A percentile compares a stretch with the other conserved stretches of the same genome.
Conservation (phyloP, 2,329 filamentous ascomycete species). For the Aspergillus ibericus region DNA sequence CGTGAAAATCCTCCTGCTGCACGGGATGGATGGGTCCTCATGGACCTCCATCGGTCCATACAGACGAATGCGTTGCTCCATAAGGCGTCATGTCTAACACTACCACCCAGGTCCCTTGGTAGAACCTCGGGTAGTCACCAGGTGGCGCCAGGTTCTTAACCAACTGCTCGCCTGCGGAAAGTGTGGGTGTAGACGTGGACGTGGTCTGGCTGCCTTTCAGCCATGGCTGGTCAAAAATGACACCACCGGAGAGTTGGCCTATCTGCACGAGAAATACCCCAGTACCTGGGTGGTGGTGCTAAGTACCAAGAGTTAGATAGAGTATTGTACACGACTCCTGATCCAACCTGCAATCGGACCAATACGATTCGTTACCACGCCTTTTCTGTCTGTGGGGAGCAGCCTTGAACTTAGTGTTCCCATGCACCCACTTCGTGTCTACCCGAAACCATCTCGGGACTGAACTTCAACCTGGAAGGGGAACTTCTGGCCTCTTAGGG, state of each 20-base stretch:
- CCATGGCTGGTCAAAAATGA: not conserved
- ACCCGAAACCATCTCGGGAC: constrained; percentile 20
- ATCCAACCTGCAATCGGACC: not conserved
- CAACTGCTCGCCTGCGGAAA: not conserved
- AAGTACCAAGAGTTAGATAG: not conserved
- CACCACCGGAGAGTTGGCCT: not conserved
- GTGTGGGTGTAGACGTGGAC: not conserved
- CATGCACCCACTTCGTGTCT: constrained; percentile 19
- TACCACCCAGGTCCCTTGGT: not conserved
- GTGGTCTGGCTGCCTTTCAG: not conserved
- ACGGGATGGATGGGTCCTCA: constrained; percentile 5
- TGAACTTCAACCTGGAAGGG: not conserved
- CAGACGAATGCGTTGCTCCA: not conserved
- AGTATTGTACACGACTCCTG: not conserved
- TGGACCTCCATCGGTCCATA: not conserved
- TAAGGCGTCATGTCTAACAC: not conserved
- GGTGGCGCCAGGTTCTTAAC: not conserved
- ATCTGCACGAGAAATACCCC: not conserved
- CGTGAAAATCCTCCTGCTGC: constrained; percentile 1
- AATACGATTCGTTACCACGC: not conserved
- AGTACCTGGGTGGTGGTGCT: not conserved
- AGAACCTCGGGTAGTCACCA: not conserved
- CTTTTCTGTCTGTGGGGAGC: constrained; percentile 9
- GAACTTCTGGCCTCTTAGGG: not conserved
- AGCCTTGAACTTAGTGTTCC: constrained; percentile 28